Evolutionary conservation across 257 asterid genomes (phyloP).

Genomic region (Penstemon eatonii): DNA sequence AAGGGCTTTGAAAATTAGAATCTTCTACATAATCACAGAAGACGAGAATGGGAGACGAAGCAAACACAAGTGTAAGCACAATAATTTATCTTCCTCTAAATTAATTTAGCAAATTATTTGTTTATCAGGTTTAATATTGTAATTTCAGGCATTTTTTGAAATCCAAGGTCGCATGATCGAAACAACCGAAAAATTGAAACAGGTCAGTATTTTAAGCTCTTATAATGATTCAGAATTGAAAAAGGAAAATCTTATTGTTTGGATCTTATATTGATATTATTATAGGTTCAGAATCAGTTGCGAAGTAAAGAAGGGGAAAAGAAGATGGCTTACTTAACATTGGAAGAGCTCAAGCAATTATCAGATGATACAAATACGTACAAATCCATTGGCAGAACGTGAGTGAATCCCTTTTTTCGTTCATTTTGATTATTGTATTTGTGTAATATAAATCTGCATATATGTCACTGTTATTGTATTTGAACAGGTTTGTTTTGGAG

Average conservation of each 20-base stretch:
- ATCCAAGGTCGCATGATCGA: slow-evolving; percentile 94
- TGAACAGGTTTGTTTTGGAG: slow-evolving; percentile 78
- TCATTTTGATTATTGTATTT: too few relatives aligned
- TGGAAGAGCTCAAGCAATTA: slow-evolving; percentile 80
- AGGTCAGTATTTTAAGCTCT: slow-evolving; percentile 38
- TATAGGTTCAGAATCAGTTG: slow-evolving; percentile 77
- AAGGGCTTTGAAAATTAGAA: not conserved
- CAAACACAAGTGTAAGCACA: slow-evolving; percentile 58
- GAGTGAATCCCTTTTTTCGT: slow-evolving; percentile 2
- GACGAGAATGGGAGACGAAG: slow-evolving; percentile 80
- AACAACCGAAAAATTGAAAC: slow-evolving; percentile 80
- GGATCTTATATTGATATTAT: slow-evolving; percentile 17
- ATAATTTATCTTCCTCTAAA: not conserved
- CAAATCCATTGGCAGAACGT: slow-evolving; percentile 82
- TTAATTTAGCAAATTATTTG: not conserved
- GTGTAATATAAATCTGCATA: not conserved
- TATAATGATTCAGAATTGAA: not conserved
- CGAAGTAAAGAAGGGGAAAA: slow-evolving; percentile 82
- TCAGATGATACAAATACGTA: slow-evolving; percentile 83
- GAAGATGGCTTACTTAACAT: slow-evolving; percentile 87
- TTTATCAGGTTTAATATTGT: not conserved
- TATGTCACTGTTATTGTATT: too few relatives aligned
- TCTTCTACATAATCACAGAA: not conserved
- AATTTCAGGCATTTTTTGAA: slow-evolving; percentile 77
- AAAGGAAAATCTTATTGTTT: not conserved